A percentile compares a stretch with the other conserved stretches of the same genome.
These are phyloP conservation scores for Eurotiales sp. DNA, from an alignment of 2,329 filamentous ascomycete species.

Conservation along the genomic window DNA sequence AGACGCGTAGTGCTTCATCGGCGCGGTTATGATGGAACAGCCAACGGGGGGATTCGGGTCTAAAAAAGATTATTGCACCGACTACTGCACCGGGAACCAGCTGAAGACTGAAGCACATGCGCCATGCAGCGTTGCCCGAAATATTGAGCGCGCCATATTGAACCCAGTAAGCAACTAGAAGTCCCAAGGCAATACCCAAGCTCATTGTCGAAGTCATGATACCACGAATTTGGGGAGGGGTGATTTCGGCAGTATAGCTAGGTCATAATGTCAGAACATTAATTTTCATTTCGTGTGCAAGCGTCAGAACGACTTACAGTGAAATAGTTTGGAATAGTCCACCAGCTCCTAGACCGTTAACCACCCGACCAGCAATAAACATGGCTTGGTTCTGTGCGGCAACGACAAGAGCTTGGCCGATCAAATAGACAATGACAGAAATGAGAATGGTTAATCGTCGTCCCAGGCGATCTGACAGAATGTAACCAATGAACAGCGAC, in stretches of 20 bases:
- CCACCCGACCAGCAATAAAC: slow-evolving; percentile 3
- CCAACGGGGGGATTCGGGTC: slow-evolving; percentile 4
- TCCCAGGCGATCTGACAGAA: background rate
- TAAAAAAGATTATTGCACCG: background rate
- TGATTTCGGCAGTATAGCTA: slow-evolving; percentile 1
- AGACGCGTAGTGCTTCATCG: background rate
- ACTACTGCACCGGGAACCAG: background rate
- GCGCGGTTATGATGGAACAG: background rate
- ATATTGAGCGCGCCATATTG: slow-evolving; percentile 2
- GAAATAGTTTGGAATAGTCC: background rate
- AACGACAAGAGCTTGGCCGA: slow-evolving; percentile 1
- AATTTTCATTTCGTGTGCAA: background rate
- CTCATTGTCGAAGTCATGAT: background rate
- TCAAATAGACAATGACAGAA: background rate
- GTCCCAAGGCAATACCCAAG: background rate
- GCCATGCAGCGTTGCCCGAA: background rate
- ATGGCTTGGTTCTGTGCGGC: background rate
- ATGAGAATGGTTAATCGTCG: slow-evolving; percentile 1
- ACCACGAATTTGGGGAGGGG: slow-evolving; percentile 4
- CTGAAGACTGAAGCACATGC: background rate
- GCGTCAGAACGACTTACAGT: background rate
- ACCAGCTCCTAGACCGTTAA: slow-evolving; percentile 4
- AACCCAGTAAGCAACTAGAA: slow-evolving; percentile 1
- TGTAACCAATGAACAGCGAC: background rate
- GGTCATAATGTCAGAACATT: background rate